A percentile compares a stretch with the other conserved stretches of the same genome.
These are phyloP conservation scores for Sphenostylis stenocarpa DNA, from an alignment of 306 rosid genomes.

Conservation along the genomic window DNA sequence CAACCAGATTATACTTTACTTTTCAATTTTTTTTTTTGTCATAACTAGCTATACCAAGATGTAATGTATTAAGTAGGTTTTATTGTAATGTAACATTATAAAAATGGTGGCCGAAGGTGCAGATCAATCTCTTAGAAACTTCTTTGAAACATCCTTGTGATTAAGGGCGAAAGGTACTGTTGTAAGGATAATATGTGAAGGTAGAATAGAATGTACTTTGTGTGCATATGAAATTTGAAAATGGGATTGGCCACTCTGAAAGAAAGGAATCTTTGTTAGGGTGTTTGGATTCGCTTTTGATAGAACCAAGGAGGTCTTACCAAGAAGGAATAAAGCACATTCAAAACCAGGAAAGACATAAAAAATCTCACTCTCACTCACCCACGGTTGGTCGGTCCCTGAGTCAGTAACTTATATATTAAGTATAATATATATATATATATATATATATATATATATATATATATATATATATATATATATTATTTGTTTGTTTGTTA, in stretches of 20 bases:
- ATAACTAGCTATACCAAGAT: not conserved
- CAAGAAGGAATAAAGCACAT: conserved; percentile 58
- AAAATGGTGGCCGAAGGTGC: not conserved
- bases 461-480: not conserved
- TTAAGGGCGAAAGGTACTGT: not conserved
- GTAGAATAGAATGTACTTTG: not conserved
- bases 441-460: not conserved
- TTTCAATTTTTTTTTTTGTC: not conserved
- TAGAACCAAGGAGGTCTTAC: conserved; percentile 54
- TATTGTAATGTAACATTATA: not conserved
- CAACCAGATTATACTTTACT: conserved; percentile 21
- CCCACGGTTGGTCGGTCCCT: conserved; percentile 13
- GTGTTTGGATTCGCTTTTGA: conserved; percentile 58
- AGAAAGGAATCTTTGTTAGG: conserved; percentile 59
- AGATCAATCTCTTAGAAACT: conserved; percentile 32
- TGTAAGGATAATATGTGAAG: not conserved
- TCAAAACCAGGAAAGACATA: conserved; percentile 28
- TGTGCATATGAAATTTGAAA: conserved; percentile 24
- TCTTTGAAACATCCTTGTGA: conserved; percentile 24
- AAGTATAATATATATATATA: not conserved
- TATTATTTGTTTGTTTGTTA: not conserved
- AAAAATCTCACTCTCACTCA: conserved; percentile 27
- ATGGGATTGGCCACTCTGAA: conserved; percentile 43
- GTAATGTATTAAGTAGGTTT: not conserved
- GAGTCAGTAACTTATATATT: conserved; percentile 4